Base-by-base conservation (phyloP, 139 green algal species). In the Yamagishiella unicocca region DNA sequence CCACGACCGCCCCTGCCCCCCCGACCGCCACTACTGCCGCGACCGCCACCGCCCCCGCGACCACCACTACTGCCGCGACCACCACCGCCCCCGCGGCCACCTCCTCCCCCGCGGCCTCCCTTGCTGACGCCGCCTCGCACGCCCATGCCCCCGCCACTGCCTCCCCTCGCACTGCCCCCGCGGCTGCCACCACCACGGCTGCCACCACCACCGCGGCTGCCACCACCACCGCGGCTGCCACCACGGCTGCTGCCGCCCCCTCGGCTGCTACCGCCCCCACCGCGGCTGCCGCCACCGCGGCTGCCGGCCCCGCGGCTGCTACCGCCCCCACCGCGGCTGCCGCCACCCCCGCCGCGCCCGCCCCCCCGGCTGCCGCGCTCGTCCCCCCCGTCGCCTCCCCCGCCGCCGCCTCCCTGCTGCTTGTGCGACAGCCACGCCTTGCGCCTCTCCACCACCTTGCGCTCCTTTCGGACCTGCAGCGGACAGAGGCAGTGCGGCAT, bases 391-490 rank as follows among this genome's bases (percentile, higher is more conserved):
- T 40, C 19, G 35, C 40, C 29, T 29, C 43, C 81, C 7, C 81
- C 79, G 2, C 43, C 43, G 27, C 22, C 71, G 14, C 42, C 70
- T 6, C 62, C n/a, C 31, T 78, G 50, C 80, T 81, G 62, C 62
- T 76, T 71, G 46, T 55, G 42, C 62, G 75, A 33, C 37, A 70
- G 42, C 58, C 76, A 88, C 3, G 80, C 70, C 83, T 85, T 84
- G 67, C 79, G 50, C 29, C 70, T 38, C 54, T 87, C 83, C 37
- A 62, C 64, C 40, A 68, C 19, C 61, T 79, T 85, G 4, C 84
- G 79, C 58, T 88, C 84, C 84, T 90, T 92, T 50, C 78, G 70
- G 29, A 92, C 89, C 80, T 88, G 70, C 46, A 29, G 27, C 2
- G 10, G 6, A 73, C 55, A 84, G n/a, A n/a, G n/a, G n/a, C n/a